Conservation (phyloP, 306 rosid genomes). For the Rosa lucieae region DNA sequence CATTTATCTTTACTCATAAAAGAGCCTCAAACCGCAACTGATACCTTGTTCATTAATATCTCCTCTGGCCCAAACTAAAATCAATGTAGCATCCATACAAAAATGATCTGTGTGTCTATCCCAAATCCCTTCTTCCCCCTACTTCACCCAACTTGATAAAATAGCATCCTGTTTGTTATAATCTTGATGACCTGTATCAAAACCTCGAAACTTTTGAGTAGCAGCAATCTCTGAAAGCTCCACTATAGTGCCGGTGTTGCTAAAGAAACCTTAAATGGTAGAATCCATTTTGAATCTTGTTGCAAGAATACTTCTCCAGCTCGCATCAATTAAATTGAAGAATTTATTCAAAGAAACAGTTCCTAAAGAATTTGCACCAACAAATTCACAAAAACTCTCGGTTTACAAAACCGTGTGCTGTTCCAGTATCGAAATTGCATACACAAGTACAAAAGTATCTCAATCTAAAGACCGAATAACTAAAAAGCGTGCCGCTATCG, state of each 20-base stretch:
- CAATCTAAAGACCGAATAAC: background rate
- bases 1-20: background rate
- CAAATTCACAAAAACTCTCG: background rate
- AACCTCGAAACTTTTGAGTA: background rate
- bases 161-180: background rate
- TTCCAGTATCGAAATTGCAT: background rate
- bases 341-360: background rate
- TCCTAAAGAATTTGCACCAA: background rate
- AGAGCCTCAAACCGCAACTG: background rate
- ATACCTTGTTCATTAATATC: background rate
- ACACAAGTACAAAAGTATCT: background rate
- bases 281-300: background rate
- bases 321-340: background rate
- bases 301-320: background rate
- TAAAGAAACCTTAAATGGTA: background rate
- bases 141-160: background rate
- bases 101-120: background rate
- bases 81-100: background rate
- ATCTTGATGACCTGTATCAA: background rate
- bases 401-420: background rate
- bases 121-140: background rate
- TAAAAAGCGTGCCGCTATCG: background rate
- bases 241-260: background rate
- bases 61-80: background rate
- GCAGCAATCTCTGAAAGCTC: background rate